A percentile compares a stretch with the other conserved stretches of the same genome.
These are phyloP conservation scores for Mallotus repandus DNA, from an alignment of 441 rosid species.

Conservation along the genomic window DNA sequence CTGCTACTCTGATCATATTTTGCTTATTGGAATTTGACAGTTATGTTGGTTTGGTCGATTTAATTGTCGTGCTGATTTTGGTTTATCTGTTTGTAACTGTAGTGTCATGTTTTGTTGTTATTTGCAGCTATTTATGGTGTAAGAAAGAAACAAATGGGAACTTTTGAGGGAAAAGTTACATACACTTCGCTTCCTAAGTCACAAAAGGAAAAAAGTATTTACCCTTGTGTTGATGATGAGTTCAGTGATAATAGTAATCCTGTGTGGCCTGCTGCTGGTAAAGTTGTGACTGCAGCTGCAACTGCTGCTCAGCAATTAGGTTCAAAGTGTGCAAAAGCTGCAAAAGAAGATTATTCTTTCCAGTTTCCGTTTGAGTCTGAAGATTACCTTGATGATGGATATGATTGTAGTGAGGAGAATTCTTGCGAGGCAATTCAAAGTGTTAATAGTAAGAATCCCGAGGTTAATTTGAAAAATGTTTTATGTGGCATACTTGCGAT, in stretches of 20 bases:
- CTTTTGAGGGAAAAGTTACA: slow-evolving; percentile 42
- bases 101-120: slow-evolving; percentile 1
- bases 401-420: slow-evolving; percentile 50
- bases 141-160: slow-evolving; percentile 40
- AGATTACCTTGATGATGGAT: slow-evolving; percentile 54
- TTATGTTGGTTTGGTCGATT: not conserved
- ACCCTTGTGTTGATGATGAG: slow-evolving; percentile 49
- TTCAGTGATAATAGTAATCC: slow-evolving; percentile 23
- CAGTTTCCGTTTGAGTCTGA: slow-evolving; percentile 49
- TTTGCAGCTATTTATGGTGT: slow-evolving; percentile 12
- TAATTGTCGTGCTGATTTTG: not conserved
- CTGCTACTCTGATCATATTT: not conserved
- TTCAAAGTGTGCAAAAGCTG: slow-evolving; percentile 27
- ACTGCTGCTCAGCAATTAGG: not conserved
- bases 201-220: slow-evolving; percentile 36
- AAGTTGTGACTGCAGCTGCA: not conserved
- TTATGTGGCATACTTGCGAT: slow-evolving; percentile 72
- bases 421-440: slow-evolving; percentile 15
- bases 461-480: slow-evolving; percentile 85
- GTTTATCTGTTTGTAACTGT: not conserved
- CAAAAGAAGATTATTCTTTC: slow-evolving; percentile 38
- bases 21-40: not conserved
- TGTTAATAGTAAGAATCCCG: slow-evolving; percentile 38
- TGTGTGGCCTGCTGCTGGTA: slow-evolving; percentile 13
- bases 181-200: slow-evolving; percentile 40